These are phyloP conservation scores for Thuidium tamariscinum DNA, from an alignment of 225 moss, liverwort and hornwort species.

Conservation along the genomic window DNA sequence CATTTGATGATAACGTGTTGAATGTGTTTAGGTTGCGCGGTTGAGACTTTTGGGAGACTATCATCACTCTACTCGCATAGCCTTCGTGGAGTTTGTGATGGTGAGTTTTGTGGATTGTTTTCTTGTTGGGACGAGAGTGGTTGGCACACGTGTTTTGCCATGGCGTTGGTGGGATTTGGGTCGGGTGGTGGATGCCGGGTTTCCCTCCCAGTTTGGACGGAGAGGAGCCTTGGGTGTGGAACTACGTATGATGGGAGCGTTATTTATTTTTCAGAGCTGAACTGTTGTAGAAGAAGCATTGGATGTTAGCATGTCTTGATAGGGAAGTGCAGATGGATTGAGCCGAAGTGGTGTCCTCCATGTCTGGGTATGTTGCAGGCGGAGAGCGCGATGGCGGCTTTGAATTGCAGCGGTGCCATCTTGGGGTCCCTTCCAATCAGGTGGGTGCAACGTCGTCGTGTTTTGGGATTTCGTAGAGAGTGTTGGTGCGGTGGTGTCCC, in stretches of 20 bases:
- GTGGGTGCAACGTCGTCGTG: constrained; percentile 10
- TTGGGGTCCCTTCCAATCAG: constrained; percentile 94
- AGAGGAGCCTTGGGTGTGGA: background rate
- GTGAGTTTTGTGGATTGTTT: constrained; percentile 24
- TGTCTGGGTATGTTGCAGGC: constrained; percentile 62
- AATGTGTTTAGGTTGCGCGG: constrained; percentile 54
- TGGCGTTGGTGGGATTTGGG: background rate
- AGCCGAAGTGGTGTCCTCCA: background rate
- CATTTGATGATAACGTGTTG: background rate
- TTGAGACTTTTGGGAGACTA: constrained; percentile 91
- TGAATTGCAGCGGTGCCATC: constrained; percentile 98
- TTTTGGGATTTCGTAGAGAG: background rate
- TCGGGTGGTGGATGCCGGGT: background rate
- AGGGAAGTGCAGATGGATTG: background rate
- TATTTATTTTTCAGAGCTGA: background rate
- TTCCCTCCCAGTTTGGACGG: background rate
- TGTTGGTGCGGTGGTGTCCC: background rate
- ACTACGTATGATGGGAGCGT: background rate
- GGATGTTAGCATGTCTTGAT: background rate
- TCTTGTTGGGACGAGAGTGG: background rate
- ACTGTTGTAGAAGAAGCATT: background rate
- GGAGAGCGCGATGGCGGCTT: constrained; percentile 94
- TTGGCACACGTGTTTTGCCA: background rate
- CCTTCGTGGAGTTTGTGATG: constrained; percentile 98
- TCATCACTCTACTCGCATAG: constrained; percentile 96